These are phyloP conservation scores for Penicillium sp. DNA, from an alignment of 2,329 filamentous ascomycete species.

Conservation along the genomic window DNA sequence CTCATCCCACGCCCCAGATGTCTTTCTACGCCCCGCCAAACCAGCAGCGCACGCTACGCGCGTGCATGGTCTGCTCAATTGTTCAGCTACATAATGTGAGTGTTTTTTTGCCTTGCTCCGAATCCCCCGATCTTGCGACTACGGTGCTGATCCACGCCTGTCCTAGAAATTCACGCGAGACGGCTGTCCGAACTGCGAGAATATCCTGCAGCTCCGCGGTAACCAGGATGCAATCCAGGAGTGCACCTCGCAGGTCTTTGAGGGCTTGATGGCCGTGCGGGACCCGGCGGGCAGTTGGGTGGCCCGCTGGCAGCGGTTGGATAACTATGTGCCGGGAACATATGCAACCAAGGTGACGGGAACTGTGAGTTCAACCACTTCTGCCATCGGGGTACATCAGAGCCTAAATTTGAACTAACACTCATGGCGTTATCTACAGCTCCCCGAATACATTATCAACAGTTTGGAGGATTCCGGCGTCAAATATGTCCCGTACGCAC, in stretches of 20 bases:
- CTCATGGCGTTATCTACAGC: slow-evolving; percentile 28
- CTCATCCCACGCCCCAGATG: slow-evolving; percentile 19
- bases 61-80: slow-evolving; percentile 98
- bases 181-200: slow-evolving; percentile 96
- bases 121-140: slow-evolving; percentile 3
- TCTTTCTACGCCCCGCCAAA: slow-evolving; percentile 67
- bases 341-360: slow-evolving; percentile 96
- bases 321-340: slow-evolving; percentile 80
- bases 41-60: slow-evolving; percentile 83
- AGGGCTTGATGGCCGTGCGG: slow-evolving; percentile 81
- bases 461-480: slow-evolving; percentile 59
- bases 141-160: slow-evolving; percentile 1
- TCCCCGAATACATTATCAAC: slow-evolving; percentile 57
- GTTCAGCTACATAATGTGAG: slow-evolving; percentile 75
- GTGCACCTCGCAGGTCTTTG: slow-evolving; percentile 94
- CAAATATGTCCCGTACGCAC: slow-evolving; percentile 57
- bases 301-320: slow-evolving; percentile 90
- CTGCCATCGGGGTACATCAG: neutral
- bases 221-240: slow-evolving; percentile 79
- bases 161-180: slow-evolving; percentile 74
- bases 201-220: slow-evolving; percentile 78
- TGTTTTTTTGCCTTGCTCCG: slow-evolving; percentile 15
- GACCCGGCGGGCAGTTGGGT: slow-evolving; percentile 89
- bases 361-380: slow-evolving; percentile 50
- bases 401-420: slow-evolving; percentile 1